Evolutionary conservation across 371 early-diverging fungal species (phyloP).

Genomic region (Mucor mucedo): DNA sequence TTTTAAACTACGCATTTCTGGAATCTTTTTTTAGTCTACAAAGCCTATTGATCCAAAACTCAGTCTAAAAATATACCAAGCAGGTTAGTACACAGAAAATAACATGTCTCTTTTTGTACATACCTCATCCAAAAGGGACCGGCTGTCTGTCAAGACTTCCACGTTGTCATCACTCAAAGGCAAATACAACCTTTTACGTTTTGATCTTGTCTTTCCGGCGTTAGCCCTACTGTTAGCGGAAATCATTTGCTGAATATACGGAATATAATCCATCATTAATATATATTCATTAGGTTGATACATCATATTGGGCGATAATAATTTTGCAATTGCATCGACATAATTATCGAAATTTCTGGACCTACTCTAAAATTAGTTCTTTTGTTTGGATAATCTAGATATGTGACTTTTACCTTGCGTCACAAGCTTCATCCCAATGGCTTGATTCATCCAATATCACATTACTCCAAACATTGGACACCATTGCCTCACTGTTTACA

Average conservation of each 20-base stretch:
- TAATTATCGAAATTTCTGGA: slow-evolving; percentile 9
- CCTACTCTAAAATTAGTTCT: not conserved
- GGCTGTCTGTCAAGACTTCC: not conserved
- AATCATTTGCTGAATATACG: slow-evolving; percentile 25
- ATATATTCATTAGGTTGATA: slow-evolving; percentile 9
- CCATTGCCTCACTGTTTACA: slow-evolving; percentile 2
- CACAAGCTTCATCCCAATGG: slow-evolving; percentile 21
- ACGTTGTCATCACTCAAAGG: slow-evolving; percentile 19
- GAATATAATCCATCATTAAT: slow-evolving; percentile 29
- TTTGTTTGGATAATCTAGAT: no score
- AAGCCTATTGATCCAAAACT: slow-evolving; percentile 13
- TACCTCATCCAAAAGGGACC: slow-evolving; percentile 21
- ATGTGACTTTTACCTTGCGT: slow-evolving; percentile 10
- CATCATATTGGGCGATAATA: not conserved
- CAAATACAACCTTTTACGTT: slow-evolving; percentile 19
- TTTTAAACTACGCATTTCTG: slow-evolving; percentile 3
- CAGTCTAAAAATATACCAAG: slow-evolving; percentile 14
- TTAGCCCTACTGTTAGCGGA: not conserved
- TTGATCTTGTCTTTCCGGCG: slow-evolving; percentile 18
- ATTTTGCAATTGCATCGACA: slow-evolving; percentile 14
- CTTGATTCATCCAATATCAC: slow-evolving; percentile 15
- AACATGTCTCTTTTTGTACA: not conserved
- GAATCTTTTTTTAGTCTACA: slow-evolving; percentile 2
- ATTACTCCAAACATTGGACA: slow-evolving; percentile 7
- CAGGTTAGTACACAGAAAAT: not conserved